phyloP scores from a whole-genome alignment of 345 rosid species.

The Hibiscus syriacus region DNA sequence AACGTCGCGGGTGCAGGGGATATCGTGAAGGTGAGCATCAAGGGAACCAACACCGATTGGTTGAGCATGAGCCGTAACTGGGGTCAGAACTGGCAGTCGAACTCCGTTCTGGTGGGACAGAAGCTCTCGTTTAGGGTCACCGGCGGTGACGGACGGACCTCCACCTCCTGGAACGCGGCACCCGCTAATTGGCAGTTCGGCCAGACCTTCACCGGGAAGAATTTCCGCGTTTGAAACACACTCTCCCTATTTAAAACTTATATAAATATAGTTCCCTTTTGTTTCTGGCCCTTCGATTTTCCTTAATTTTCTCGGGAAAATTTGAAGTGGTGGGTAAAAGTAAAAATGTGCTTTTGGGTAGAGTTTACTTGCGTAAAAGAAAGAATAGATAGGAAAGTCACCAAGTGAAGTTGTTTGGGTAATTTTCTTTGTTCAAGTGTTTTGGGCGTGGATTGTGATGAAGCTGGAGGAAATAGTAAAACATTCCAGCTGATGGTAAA shows the following conservation, averaged over 20 bases:
- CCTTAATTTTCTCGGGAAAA: too few relatives aligned
- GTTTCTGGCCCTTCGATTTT: slow-evolving; percentile 29
- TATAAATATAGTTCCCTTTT: neutral
- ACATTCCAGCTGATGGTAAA: neutral
- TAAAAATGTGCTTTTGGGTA: neutral
- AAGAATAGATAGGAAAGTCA: too few relatives aligned
- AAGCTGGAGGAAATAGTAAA: too few relatives aligned
- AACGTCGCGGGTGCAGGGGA: too few relatives aligned
- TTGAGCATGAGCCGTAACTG: too few relatives aligned
- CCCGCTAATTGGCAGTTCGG: neutral
- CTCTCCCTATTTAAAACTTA: neutral
- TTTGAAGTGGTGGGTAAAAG: slow-evolving; percentile 22
- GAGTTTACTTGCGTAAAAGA: neutral
- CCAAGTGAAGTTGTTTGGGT: neutral
- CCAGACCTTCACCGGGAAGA: neutral
- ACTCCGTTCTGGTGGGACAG: neutral
- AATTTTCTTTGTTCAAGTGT: too few relatives aligned
- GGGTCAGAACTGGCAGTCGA: too few relatives aligned
- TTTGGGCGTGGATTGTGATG: too few relatives aligned
- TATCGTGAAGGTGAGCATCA: too few relatives aligned
- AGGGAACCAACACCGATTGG: too few relatives aligned
- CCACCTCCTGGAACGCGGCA: neutral
- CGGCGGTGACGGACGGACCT: neutral
- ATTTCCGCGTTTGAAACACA: slow-evolving; percentile 2
- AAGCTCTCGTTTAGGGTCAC: neutral